Conservation (phyloP, 345 rosid genomes). For the Linum tenue region DNA sequence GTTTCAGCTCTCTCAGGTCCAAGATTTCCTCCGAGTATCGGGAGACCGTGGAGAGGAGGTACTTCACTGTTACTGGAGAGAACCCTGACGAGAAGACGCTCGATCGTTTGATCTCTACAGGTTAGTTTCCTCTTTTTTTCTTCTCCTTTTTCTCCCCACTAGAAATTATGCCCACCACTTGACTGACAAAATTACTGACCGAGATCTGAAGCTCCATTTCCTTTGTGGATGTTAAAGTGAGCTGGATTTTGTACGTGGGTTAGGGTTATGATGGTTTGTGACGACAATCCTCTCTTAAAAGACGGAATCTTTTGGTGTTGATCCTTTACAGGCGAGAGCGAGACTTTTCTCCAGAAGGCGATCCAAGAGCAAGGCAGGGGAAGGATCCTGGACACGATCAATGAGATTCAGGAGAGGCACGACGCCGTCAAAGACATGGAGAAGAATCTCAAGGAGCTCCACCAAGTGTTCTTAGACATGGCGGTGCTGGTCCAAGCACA, state of each 20-base stretch:
- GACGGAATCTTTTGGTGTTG: background rate
- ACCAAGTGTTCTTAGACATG: slow-evolving; percentile 89
- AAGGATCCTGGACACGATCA: slow-evolving; percentile 56
- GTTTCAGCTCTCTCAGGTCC: slow-evolving; percentile 59
- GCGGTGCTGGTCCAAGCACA: slow-evolving; percentile 69
- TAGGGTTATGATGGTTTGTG: background rate
- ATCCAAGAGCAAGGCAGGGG: slow-evolving; percentile 93
- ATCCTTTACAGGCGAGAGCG: slow-evolving; percentile 67
- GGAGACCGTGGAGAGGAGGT: slow-evolving; percentile 91
- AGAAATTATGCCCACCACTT: background rate
- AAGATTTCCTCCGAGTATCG: slow-evolving; percentile 66
- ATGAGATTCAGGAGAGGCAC: slow-evolving; percentile 82
- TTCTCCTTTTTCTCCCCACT: background rate
- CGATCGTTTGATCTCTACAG: slow-evolving; percentile 84
- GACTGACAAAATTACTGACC: background rate
- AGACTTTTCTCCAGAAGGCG: slow-evolving; percentile 76
- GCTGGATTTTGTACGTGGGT: background rate
- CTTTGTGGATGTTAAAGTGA: background rate
- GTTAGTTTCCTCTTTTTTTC: slow-evolving; percentile 22
- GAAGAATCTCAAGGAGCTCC: slow-evolving; percentile 70
- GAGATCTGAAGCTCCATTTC: background rate
- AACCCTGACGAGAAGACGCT: slow-evolving; percentile 71
- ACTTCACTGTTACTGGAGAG: slow-evolving; percentile 86
- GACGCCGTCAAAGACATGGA: slow-evolving; percentile 77
- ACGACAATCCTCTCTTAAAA: background rate